Percentiles rank a stretch among this genome's conserved stretches.
Conservation (phyloP, 73 alveolate genomes). For the Paramecium octaurelia region DNA sequence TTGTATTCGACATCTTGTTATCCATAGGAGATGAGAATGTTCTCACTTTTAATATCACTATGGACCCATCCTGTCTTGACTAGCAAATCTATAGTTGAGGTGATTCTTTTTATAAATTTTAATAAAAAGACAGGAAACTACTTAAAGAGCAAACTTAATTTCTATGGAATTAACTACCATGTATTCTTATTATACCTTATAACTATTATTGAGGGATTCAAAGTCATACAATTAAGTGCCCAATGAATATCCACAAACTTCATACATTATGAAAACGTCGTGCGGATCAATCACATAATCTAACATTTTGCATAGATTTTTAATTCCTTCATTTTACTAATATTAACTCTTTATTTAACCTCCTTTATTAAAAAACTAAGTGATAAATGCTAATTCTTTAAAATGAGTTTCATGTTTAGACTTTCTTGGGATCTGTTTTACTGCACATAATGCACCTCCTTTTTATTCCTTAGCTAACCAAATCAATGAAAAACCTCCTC, state of each 20-base stretch:
- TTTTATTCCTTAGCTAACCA: constrained; percentile 51
- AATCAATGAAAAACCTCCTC: constrained; percentile 62
- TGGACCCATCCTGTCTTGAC: constrained; percentile 53
- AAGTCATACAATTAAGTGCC: constrained; percentile 58
- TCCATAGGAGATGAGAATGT: constrained; percentile 38
- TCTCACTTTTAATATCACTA: constrained; percentile 59
- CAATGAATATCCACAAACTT: constrained; percentile 56
- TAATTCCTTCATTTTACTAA: not conserved
- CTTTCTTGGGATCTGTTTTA: constrained; percentile 44
- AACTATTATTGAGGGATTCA: not conserved
- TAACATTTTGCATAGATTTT: constrained; percentile 30
- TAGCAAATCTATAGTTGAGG: not conserved
- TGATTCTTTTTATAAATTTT: not conserved
- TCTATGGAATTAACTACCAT: constrained; percentile 44
- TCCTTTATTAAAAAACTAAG: constrained; percentile 52
- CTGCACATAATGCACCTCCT: constrained; percentile 44
- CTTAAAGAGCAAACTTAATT: constrained; percentile 11
- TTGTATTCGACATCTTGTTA: not conserved
- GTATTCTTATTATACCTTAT: constrained; percentile 6
- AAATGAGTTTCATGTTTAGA: constrained; percentile 54
- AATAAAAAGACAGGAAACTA: not conserved
- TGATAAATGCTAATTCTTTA: constrained; percentile 54
- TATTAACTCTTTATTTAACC: not conserved
- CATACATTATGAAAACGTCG: constrained; percentile 53
- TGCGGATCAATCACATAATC: constrained; percentile 17